phyloP scores from a whole-genome alignment of 1,139 yeast genomes.

The Candida frijolesensis region DNA sequence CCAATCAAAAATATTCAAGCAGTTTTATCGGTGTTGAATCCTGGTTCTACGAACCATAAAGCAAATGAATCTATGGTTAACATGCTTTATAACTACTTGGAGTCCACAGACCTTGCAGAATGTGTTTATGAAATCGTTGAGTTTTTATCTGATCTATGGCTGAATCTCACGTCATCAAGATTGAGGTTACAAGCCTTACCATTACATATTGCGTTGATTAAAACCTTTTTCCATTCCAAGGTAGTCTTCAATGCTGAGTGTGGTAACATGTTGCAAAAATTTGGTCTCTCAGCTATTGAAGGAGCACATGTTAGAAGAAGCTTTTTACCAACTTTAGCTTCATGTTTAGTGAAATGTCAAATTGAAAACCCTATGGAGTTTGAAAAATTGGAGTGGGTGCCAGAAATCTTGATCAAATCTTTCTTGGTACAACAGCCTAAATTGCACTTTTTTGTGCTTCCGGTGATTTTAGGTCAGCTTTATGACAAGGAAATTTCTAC shows the following conservation, averaged over 20 bases:
- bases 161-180: constrained; percentile 57
- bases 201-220: constrained; percentile 60
- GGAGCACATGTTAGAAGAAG: constrained; percentile 68
- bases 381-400: constrained; percentile 53
- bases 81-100: constrained; percentile 17
- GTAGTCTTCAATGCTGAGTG: constrained; percentile 25
- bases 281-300: constrained; percentile 48
- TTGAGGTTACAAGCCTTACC: constrained; percentile 66
- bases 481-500: constrained; percentile 42
- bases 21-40: constrained; percentile 19
- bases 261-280: constrained; percentile 30
- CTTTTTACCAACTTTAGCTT: constrained; percentile 61
- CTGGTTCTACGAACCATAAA: constrained; percentile 28
- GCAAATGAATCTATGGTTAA: constrained; percentile 29
- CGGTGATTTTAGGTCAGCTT: constrained; percentile 53
- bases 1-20: constrained; percentile 9
- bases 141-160: constrained; percentile 55
- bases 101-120: constrained; percentile 3
- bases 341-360: constrained; percentile 45
- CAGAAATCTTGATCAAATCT: constrained; percentile 49
- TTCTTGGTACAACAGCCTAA: constrained; percentile 56
- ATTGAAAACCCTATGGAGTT: constrained; percentile 29
- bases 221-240: constrained; percentile 34
- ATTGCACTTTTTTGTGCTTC: constrained; percentile 61
- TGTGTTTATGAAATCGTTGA: constrained; percentile 23